Base-by-base conservation (phyloP, 371 early-diverging fungal genomes). In the Umbelopsis sp. region DNA sequence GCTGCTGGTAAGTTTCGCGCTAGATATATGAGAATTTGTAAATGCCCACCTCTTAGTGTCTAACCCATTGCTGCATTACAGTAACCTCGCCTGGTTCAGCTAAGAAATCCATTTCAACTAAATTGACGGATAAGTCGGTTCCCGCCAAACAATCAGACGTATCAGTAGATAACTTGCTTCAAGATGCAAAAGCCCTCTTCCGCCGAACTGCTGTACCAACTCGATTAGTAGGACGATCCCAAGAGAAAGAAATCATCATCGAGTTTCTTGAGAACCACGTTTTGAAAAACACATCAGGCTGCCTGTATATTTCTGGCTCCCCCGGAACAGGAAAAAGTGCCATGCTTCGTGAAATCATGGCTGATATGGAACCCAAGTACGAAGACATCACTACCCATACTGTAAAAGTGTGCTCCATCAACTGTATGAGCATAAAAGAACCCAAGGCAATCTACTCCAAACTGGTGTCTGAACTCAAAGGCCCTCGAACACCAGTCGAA, bases 271-370 rank as follows among this genome's bases (percentile, higher is more conserved):
- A 66, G 52, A 70, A 66, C 0, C 80, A 79, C 66, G 85, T 81
- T 10, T 22, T 80, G 5, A 67, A 65, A 6, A 79, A 80, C 37
- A 65, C 76, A 53, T 76, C 84, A 7, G 89, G 88, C 44, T 87
- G 93, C 50, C 82, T 98, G 38, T 98, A 97, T 73, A 88, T 97
- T 20, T 93, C 95, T 9, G 98, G 98, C 3, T 86, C 86, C 53
- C 98, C 98, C 0, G 98, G 98, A 6, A 96, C 97, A 9, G 98
- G 98, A 52, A 98, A 98, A 77, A 97, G 96, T 4, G 97, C 96
- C 11, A 85, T 95, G 65, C 69, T 97, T 41, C 86, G 81, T 10
- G 90, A 92, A 65, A 77, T 90, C 12, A 74, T 87, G 63, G 79
- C 80, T 7, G 67, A 77, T 14, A 79, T 75, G 76, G 77, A 71